Evolutionary conservation across 1,284 basidiomycete genomes (phyloP).

Genomic region (Meripilus lineatus): DNA sequence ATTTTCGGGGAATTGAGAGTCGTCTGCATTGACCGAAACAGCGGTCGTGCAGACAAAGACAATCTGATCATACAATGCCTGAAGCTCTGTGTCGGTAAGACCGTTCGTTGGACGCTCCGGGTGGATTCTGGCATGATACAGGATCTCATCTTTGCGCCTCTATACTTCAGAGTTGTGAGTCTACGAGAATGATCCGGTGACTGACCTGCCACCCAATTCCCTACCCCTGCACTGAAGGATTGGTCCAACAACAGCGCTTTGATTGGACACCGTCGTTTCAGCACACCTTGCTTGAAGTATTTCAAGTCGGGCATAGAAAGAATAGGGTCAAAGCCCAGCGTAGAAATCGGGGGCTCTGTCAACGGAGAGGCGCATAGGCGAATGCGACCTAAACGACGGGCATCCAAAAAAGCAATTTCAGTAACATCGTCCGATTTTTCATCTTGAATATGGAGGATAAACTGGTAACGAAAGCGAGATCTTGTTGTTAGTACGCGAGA

Average conservation of each 20-base stretch:
- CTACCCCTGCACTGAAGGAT: conserved; percentile 76
- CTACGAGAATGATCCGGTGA: too few relatives aligned
- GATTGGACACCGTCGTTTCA: conserved; percentile 64
- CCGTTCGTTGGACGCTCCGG: conserved; percentile 67
- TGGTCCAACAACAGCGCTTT: conserved; percentile 82
- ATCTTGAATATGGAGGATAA: conserved; percentile 49
- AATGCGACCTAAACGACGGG: conserved; percentile 70
- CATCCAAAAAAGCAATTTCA: conserved; percentile 62
- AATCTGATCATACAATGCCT: conserved; percentile 52
- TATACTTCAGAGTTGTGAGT: background rate
- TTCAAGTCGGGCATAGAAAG: conserved; percentile 63
- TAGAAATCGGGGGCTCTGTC: conserved; percentile 63
- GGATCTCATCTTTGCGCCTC: conserved; percentile 56
- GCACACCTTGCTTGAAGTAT: conserved; percentile 48
- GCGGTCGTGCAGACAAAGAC: conserved; percentile 58
- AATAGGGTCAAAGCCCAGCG: conserved; percentile 77
- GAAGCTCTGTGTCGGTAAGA: conserved; percentile 47
- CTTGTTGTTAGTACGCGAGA: too few relatives aligned
- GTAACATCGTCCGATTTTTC: conserved; percentile 28
- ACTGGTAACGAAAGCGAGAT: conserved; percentile 41
- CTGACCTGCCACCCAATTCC: conserved; percentile 80
- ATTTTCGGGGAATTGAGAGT: conserved; percentile 60
- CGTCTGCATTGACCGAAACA: conserved; percentile 71
- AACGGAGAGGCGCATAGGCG: conserved; percentile 58
- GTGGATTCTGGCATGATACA: conserved; percentile 76